Percentiles rank a stretch among this genome's conserved stretches.
These are phyloP conservation scores for Lentinula lateritia DNA, from an alignment of 768 basidiomycete species.

Conservation along the genomic window DNA sequence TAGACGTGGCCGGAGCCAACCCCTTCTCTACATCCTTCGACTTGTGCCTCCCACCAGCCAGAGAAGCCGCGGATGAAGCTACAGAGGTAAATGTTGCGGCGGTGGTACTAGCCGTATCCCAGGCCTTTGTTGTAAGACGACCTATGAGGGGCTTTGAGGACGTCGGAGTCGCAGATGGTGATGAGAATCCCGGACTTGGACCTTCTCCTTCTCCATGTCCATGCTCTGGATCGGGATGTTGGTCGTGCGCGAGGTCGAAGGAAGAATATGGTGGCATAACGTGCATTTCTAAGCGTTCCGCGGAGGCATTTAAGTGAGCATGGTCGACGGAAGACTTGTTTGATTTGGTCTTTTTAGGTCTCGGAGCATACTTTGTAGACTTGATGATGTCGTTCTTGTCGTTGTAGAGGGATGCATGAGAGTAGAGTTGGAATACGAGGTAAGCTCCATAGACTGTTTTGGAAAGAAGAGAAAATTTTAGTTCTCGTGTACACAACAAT, in stretches of 20 bases:
- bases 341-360: constrained; percentile 10
- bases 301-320: not conserved
- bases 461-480: constrained; percentile 19
- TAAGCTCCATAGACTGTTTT: constrained; percentile 45
- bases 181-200: not conserved
- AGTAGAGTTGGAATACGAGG: constrained; percentile 52
- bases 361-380: constrained; percentile 28
- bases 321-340: not conserved
- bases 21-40: constrained; percentile 7
- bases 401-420: constrained; percentile 48
- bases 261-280: not conserved
- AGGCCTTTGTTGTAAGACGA: not conserved
- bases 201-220: not conserved
- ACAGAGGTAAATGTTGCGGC: not conserved
- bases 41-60: constrained; percentile 10
- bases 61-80: not conserved
- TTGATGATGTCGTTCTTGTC: constrained; percentile 28
- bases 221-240: not conserved
- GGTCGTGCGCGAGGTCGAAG: not conserved
- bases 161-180: not conserved
- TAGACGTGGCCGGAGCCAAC: not conserved
- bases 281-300: not conserved
- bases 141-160: not conserved
- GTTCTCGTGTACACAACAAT: not conserved
- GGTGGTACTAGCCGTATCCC: not conserved